These are phyloP conservation scores for Aspergillus melleus DNA, from an alignment of 2,329 filamentous ascomycete genomes.

Conservation along the genomic window DNA sequence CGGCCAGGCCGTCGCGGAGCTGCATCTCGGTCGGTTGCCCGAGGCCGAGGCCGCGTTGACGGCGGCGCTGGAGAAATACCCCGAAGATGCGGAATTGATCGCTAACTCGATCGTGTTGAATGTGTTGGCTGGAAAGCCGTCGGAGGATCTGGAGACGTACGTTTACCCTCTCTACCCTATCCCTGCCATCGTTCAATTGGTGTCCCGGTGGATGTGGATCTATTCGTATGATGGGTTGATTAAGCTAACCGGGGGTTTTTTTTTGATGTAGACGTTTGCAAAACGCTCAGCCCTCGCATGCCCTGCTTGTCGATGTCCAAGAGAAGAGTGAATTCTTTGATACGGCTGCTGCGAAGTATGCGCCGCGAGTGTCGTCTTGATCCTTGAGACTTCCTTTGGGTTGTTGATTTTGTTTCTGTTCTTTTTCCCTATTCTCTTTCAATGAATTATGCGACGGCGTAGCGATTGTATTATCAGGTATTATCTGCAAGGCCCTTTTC, in stretches of 20 bases:
- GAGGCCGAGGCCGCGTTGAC: conserved; percentile 87
- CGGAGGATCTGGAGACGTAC: conserved; percentile 62
- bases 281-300: conserved; percentile 65
- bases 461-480: conserved; percentile 16
- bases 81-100: conserved; percentile 70
- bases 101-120: conserved; percentile 82
- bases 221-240: background rate
- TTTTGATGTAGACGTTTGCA: conserved; percentile 36
- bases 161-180: conserved; percentile 30
- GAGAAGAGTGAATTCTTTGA: conserved; percentile 90
- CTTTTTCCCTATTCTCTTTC: conserved; percentile 17
- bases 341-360: conserved; percentile 81
- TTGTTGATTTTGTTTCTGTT: background rate
- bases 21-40: conserved; percentile 83
- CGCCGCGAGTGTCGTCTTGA: conserved; percentile 65
- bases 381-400: conserved; percentile 6
- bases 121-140: conserved; percentile 72
- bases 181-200: too few relatives aligned
- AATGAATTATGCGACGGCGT: conserved; percentile 23
- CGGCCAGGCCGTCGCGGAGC: conserved; percentile 84
- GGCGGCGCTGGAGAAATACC: conserved; percentile 73
- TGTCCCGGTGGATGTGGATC: background rate
- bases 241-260: conserved; percentile 22
- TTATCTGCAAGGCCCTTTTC: conserved; percentile 11
- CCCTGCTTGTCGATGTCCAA: conserved; percentile 69